These are phyloP conservation scores for Leucoagaricus sp. DNA, from an alignment of 1,284 basidiomycete species.

Conservation along the genomic window DNA sequence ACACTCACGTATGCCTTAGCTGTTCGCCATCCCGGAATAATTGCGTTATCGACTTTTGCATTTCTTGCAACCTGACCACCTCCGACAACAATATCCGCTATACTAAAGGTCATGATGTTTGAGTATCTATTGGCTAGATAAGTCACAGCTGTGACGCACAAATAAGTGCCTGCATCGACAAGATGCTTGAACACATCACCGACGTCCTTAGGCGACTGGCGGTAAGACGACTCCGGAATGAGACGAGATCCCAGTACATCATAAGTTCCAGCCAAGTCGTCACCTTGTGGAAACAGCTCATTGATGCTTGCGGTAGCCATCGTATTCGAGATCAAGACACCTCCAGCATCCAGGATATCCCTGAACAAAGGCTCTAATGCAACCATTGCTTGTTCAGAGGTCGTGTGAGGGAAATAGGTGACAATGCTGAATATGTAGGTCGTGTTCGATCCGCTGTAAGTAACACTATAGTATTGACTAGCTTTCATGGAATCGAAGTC, in stretches of 20 bases:
- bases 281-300: constrained; percentile 10
- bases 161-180: constrained; percentile 21
- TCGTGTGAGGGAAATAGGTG: constrained; percentile 24
- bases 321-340: neutral
- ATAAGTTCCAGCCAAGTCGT: constrained; percentile 10
- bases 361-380: constrained; percentile 15
- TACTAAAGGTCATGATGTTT: constrained; percentile 13
- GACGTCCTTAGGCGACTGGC: constrained; percentile 18
- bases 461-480: constrained; percentile 7
- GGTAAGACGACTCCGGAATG: constrained; percentile 18
- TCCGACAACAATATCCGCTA: constrained; percentile 20
- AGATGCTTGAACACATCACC: constrained; percentile 28
- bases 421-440: neutral
- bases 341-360: neutral
- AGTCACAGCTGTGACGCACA: neutral
- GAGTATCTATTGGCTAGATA: neutral
- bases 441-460: neutral
- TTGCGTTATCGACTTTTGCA: constrained; percentile 26
- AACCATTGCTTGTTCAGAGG: constrained; percentile 12
- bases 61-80: constrained; percentile 34
- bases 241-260: constrained; percentile 17
- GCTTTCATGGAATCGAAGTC: constrained; percentile 11
- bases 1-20: constrained; percentile 33
- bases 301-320: constrained; percentile 14
- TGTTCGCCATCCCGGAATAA: constrained; percentile 33